Conservation (phyloP, 768 basidiomycete genomes). For the Phylloporus sp. region DNA sequence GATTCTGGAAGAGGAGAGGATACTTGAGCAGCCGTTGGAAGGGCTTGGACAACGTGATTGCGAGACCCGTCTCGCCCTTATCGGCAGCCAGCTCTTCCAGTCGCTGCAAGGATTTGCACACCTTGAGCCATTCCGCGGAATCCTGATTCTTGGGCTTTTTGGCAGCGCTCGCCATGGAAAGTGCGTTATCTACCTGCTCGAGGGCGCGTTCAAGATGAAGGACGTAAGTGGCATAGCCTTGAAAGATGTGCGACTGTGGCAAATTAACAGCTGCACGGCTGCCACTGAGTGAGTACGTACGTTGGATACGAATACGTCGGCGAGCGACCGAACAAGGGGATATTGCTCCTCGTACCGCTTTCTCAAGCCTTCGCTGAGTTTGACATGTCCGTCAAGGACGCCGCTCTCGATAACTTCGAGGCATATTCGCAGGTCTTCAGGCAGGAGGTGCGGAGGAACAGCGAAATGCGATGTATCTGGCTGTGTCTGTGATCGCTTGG, state of each 20-base stretch:
- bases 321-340: slow-evolving; percentile 85
- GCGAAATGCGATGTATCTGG: slow-evolving; percentile 43
- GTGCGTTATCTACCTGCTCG: slow-evolving; percentile 77
- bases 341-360: slow-evolving; percentile 96
- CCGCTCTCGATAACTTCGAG: slow-evolving; percentile 83
- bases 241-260: slow-evolving; percentile 81
- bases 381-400: slow-evolving; percentile 84
- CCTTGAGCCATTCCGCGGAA: slow-evolving; percentile 69
- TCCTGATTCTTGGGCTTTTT: slow-evolving; percentile 85
- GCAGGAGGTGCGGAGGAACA: slow-evolving; percentile 73
- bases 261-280: slow-evolving; percentile 16
- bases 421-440: slow-evolving; percentile 81
- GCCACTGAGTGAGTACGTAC: slow-evolving; percentile 45
- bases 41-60: slow-evolving; percentile 93
- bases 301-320: slow-evolving; percentile 93
- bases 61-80: slow-evolving; percentile 89
- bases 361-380: slow-evolving; percentile 76
- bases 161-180: slow-evolving; percentile 53
- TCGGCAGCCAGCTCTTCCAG: slow-evolving; percentile 78
- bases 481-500: slow-evolving; percentile 60
- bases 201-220: slow-evolving; percentile 90
- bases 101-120: slow-evolving; percentile 66
- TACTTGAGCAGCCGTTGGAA: slow-evolving; percentile 97
- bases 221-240: slow-evolving; percentile 91
- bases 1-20: slow-evolving; percentile 94